Evolutionary conservation across 257 asterid species (phyloP), one percentile per base, ranked within the genome.

Genomic region (Ilex aquifolium): DNA sequence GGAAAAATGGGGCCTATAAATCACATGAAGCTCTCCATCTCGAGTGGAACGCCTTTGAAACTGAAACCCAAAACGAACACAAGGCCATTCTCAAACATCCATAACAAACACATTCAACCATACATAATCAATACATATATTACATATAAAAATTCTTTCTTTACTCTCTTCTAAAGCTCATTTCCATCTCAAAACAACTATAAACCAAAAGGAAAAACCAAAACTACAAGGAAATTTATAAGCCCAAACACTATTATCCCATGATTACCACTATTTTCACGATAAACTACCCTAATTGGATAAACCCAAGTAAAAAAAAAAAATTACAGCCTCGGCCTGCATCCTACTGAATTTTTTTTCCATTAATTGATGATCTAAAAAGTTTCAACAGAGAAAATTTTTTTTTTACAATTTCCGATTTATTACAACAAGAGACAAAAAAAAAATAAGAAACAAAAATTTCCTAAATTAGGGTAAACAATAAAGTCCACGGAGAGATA

Each of bases 121-220:
- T 21, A 0, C 27, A 21, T 21, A 21, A 21, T 21, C 27, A 21
- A 21, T 1, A 21, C 27, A 21, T 21, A 21, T 21, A 21, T 21
- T 21, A 21, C 27, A 21, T 21, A 21, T 21, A 21, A 21, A 21
- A 21, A 21, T 0, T 21, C 27, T 75, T 72, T 62, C 53, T 61
- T 59, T 3, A 57, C 57, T 27, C 10, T 21, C 27, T 21, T 21
- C 27, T 21, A 21, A 21, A 63, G 56, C 76, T 64, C 80, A 76
- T 71, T 66, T 72, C 60, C 66, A 63, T 50, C 61, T 59, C 76
- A 46, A 54, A 51, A 50, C 5, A 36, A 36, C 1, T 21, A 21
- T 21, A 21, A 21, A 21, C 27, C 27, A 21, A 21, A 21, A 21
- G 27, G 27, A 21, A 21, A 21, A 21, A 36, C 5, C 5, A 36